A percentile compares a stretch with the other conserved stretches of the same genome.
Evolutionary conservation across 305 asterid species (phyloP).

Genomic region (Fraxinus sp.): DNA sequence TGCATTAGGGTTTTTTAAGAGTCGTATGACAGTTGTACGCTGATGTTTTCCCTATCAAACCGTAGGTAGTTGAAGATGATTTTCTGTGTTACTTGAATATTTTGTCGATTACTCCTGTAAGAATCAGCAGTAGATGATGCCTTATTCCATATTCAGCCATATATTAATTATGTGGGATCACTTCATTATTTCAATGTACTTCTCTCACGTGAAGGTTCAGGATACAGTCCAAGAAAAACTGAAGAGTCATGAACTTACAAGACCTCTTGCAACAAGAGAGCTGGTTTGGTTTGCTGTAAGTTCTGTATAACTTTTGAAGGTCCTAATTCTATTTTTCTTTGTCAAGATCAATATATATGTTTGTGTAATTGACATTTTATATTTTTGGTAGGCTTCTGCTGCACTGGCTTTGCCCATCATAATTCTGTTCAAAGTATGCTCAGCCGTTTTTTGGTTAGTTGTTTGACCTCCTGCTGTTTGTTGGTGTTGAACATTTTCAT

Average conservation of each 20-base stretch:
- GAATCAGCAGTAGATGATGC: neutral
- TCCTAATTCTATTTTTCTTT: constrained; percentile 1
- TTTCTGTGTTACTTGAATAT: neutral
- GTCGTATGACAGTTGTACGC: neutral
- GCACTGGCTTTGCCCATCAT: constrained; percentile 78
- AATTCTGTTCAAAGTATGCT: constrained; percentile 49
- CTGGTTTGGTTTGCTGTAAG: constrained; percentile 82
- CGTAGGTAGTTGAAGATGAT: neutral
- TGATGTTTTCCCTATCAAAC: neutral
- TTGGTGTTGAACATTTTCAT: neutral
- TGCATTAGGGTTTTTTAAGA: neutral
- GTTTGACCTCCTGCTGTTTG: constrained; percentile 14
- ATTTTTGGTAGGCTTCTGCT: constrained; percentile 72
- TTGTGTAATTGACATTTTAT: constrained; percentile 26
- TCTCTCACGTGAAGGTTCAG: constrained; percentile 54
- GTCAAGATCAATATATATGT: neutral
- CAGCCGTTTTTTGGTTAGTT: constrained; percentile 73
- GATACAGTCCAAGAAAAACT: constrained; percentile 61
- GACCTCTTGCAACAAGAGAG: constrained; percentile 74
- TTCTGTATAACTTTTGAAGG: constrained; percentile 6
- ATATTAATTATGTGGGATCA: neutral
- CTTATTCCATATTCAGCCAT: constrained; percentile 3
- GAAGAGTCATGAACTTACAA: constrained; percentile 71
- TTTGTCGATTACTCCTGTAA: neutral
- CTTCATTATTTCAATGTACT: constrained; percentile 11